Evolutionary conservation across 179 eudicot genomes (phyloP).

Genomic region (Spergularia azorica): DNA sequence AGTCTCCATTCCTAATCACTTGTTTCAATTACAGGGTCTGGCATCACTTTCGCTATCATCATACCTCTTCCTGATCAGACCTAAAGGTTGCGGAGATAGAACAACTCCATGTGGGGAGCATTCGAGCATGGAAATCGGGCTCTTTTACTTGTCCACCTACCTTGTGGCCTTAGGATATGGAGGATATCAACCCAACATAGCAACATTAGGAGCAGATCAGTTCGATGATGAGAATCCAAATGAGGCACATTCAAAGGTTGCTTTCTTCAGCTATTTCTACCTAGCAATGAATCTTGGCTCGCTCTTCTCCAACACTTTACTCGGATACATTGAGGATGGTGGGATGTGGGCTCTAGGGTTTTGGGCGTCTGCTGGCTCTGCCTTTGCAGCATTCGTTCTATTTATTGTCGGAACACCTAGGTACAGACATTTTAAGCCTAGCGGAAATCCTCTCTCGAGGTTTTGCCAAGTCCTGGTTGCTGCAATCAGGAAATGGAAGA

Average conservation of each 20-base stretch:
- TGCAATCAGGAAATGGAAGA: slow-evolving; percentile 48
- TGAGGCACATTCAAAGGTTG: slow-evolving; percentile 57
- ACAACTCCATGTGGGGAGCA: slow-evolving; percentile 45
- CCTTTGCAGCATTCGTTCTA: slow-evolving; percentile 53
- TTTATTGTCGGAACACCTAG: slow-evolving; percentile 56
- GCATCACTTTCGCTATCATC: slow-evolving; percentile 58
- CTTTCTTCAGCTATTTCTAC: slow-evolving; percentile 87
- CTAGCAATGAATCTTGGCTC: slow-evolving; percentile 78
- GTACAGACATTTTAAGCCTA: slow-evolving; percentile 64
- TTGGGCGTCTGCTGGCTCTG: slow-evolving; percentile 70
- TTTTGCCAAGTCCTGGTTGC: slow-evolving; percentile 70
- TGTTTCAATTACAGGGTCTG: slow-evolving; percentile 52
- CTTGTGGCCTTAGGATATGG: slow-evolving; percentile 79
- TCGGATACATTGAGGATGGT: slow-evolving; percentile 63
- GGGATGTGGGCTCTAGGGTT: slow-evolving; percentile 78
- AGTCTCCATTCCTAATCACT: not conserved
- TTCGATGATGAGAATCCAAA: slow-evolving; percentile 65
- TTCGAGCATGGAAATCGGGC: slow-evolving; percentile 46
- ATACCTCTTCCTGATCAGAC: slow-evolving; percentile 59
- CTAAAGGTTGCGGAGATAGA: slow-evolving; percentile 68
- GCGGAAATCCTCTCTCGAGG: slow-evolving; percentile 71
- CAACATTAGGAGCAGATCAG: slow-evolving; percentile 85
- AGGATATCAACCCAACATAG: slow-evolving; percentile 80
- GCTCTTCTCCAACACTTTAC: slow-evolving; percentile 67
- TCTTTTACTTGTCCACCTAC: slow-evolving; percentile 73